Percentiles rank a stretch among this genome's conserved stretches.
These are phyloP conservation scores for Fragilaria radians DNA, from an alignment of 108 stramenopile genomes.

Conservation along the genomic window DNA sequence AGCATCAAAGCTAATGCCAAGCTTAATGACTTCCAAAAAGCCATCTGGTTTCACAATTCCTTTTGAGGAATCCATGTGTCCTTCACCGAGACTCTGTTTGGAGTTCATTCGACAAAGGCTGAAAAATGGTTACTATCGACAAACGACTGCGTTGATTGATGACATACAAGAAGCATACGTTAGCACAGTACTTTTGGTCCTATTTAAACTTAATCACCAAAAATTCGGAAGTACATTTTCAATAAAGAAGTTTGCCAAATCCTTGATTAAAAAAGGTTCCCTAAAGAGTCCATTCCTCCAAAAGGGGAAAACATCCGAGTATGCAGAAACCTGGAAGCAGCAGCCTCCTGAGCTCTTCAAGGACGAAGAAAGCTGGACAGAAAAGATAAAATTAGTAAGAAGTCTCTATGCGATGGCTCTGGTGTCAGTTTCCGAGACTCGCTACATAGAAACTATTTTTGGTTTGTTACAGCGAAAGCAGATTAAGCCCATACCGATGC, in stretches of 20 bases:
- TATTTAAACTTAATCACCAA: conserved; percentile 10
- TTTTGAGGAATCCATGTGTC: not conserved
- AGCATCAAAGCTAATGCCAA: not conserved
- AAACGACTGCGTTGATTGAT: conserved; percentile 20
- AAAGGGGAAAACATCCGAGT: not conserved
- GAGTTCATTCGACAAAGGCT: conserved; percentile 37
- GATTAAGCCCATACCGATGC: not conserved
- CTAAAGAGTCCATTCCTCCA: not conserved
- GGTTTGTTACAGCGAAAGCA: not conserved
- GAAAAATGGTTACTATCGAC: conserved; percentile 34
- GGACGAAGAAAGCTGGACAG: not conserved
- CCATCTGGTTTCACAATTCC: not conserved
- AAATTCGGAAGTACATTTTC: conserved; percentile 20
- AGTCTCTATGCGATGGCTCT: conserved; percentile 37
- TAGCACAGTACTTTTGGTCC: conserved; percentile 15
- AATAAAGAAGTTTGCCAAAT: conserved; percentile 22
- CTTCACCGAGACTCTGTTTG: conserved; percentile 30
- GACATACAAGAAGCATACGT: conserved; percentile 45
- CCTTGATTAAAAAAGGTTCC: not conserved
- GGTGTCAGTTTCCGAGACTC: conserved; percentile 20
- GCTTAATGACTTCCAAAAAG: not conserved
- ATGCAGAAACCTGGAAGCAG: conserved; percentile 7
- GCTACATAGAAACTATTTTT: conserved; percentile 14
- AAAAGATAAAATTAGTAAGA: conserved; percentile 9
- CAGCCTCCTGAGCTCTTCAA: not conserved